These are phyloP conservation scores for Colletotrichum neosansevieriae DNA, from an alignment of 2,329 filamentous ascomycete genomes.

Conservation along the genomic window DNA sequence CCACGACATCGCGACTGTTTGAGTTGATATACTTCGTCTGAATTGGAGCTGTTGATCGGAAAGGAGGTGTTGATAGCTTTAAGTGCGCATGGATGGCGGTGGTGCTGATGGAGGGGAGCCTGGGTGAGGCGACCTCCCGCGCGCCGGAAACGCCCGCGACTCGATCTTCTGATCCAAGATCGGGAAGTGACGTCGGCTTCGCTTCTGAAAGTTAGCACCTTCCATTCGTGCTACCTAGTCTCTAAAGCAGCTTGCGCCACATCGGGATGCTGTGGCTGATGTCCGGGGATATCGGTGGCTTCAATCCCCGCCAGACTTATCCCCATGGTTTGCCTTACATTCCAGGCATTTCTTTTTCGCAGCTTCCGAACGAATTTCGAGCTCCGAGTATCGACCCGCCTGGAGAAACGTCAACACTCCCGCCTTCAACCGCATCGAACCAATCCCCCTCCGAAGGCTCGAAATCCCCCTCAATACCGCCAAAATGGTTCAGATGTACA, in stretches of 20 bases:
- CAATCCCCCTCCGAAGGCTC: conserved; percentile 45
- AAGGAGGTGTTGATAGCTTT: conserved; percentile 16
- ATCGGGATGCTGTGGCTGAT: background rate
- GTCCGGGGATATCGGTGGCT: conserved; percentile 13
- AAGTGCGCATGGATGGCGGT: conserved; percentile 30
- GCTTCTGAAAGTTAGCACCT: conserved; percentile 24
- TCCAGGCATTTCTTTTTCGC: conserved; percentile 21
- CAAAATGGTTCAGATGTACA: conserved; percentile 66
- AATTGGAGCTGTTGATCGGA: background rate
- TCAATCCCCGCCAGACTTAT: conserved; percentile 1
- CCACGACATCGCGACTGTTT: conserved; percentile 29
- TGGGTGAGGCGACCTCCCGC: conserved; percentile 8
- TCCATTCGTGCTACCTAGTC: conserved; percentile 1
- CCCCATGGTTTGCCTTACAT: conserved; percentile 13
- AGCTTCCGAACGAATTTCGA: conserved; percentile 42
- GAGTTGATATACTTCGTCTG: conserved; percentile 36
- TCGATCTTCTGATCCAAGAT: conserved; percentile 23
- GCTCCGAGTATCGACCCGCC: conserved; percentile 39
- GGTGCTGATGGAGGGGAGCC: conserved; percentile 2
- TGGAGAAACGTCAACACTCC: conserved; percentile 43
- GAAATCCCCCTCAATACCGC: conserved; percentile 45
- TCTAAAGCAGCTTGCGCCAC: conserved; percentile 31
- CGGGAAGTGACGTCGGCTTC: conserved; percentile 34
- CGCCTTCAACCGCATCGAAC: conserved; percentile 45
- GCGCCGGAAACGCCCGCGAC: conserved; percentile 39